Evolutionary conservation across 352 stramenopile species (phyloP), one percentile per base, ranked within the genome.

Genomic region (Phytopythium vexans): DNA sequence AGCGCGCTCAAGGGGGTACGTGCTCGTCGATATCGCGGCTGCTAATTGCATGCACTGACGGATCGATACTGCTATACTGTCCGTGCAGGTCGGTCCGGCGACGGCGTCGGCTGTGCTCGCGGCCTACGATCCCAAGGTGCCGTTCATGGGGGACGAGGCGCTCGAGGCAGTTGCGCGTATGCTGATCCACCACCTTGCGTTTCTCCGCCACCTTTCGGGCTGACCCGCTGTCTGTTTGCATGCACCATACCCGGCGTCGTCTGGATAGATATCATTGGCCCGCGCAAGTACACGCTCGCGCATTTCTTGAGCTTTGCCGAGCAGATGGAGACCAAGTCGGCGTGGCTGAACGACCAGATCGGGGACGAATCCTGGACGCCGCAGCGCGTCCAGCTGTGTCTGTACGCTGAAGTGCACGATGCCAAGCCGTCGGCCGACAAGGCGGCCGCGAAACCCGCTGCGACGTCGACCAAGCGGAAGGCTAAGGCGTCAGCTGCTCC

Each of bases 141-240:
- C 82, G 15, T 91, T 93, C 55, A 93, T 93, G 82, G 76, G 66
- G 16, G 82, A 93, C 49, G 82, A 93, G 63, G 82, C 80, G 12
- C 64, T 91, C 16, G 81, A 93, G 33, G 82, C 82, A 1, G 64
- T 91, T 36, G 76, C 80, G 6, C 56, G 76, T 88, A 52, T 41
- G 63, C 52, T 9, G 21, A 41, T 32, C 33, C 37, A 11, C 6
- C 32, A 21, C 3, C 6, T 35, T 7, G 32, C 34, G 7, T 7
- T 11, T 7, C 2, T 38, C 9, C 14, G 2, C 3, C 3, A 16
- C 14, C 6, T 39, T 16, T 34, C 11, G 9, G 12, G 37, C 12
- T 61, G 37, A 54, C 31, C 10, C 45, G 49, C 37, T 14, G 33
- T 41, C 10, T 40, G 11, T 49, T n/a, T 44, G 35, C 44, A 33